A percentile compares a stretch with the other conserved stretches of the same genome.
phyloP scores from a whole-genome alignment of 208 protist species.

The Crithidia bombi region DNA sequence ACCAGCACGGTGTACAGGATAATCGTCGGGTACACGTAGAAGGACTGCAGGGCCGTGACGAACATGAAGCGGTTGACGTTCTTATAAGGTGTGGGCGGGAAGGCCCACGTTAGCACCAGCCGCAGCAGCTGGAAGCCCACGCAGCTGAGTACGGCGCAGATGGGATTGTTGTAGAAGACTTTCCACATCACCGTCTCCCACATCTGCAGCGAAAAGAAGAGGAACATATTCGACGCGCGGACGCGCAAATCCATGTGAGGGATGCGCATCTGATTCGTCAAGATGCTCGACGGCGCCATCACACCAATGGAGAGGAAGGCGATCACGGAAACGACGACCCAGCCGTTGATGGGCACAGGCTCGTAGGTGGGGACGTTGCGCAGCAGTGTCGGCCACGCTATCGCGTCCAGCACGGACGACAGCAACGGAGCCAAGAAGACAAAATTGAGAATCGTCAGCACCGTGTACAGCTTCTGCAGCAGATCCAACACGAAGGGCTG shows the following conservation, averaged over 20 bases:
- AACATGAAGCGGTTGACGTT: slow-evolving; percentile 73
- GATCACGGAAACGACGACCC: slow-evolving; percentile 37
- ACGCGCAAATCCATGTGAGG: slow-evolving; percentile 54
- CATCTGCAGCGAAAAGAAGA: slow-evolving; percentile 40
- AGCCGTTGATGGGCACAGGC: slow-evolving; percentile 25
- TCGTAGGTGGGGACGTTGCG: slow-evolving; percentile 57
- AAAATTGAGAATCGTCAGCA: slow-evolving; percentile 42
- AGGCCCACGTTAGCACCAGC: slow-evolving; percentile 20
- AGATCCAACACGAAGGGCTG: slow-evolving; percentile 38
- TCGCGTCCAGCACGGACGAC: slow-evolving; percentile 58
- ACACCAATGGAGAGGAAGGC: slow-evolving; percentile 41
- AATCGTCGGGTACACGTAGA: slow-evolving; percentile 40
- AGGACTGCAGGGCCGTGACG: slow-evolving; percentile 31
- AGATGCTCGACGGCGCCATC: slow-evolving; percentile 43
- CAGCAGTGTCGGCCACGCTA: slow-evolving; percentile 71
- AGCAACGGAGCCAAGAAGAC: slow-evolving; percentile 52
- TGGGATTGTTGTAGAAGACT: slow-evolving; percentile 65
- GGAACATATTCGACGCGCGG: slow-evolving; percentile 46
- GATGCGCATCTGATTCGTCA: slow-evolving; percentile 45
- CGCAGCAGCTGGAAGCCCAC: slow-evolving; percentile 44
- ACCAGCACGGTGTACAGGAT: slow-evolving; percentile 47
- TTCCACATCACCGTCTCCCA: slow-evolving; percentile 73
- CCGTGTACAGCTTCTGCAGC: slow-evolving; percentile 38
- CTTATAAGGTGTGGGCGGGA: slow-evolving; percentile 55
- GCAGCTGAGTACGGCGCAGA: slow-evolving; percentile 44